Evolutionary conservation across 2,329 filamentous ascomycete species (phyloP).

Genomic region (Daldinia sp.): DNA sequence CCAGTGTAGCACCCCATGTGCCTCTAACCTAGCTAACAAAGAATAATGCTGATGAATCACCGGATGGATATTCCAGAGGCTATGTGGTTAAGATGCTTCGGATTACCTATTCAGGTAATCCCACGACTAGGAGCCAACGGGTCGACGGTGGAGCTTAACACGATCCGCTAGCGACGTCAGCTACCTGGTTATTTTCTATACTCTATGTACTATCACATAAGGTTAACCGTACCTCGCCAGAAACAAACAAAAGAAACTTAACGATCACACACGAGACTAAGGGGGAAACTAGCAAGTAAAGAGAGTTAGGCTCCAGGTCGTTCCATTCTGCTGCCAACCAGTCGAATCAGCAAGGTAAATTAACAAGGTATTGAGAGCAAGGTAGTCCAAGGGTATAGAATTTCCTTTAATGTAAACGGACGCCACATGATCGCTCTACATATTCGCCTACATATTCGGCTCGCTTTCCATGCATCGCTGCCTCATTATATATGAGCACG

Average conservation of each 20-base stretch:
- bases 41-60: slow-evolving; percentile 23
- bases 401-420: slow-evolving; percentile 19
- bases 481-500: slow-evolving; percentile 23
- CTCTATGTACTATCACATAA: slow-evolving; percentile 25
- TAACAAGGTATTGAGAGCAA: too few species aligned
- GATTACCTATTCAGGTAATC: slow-evolving; percentile 40
- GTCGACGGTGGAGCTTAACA: slow-evolving; percentile 28
- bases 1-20: slow-evolving; percentile 17
- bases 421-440: slow-evolving; percentile 32
- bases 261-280: slow-evolving; percentile 18
- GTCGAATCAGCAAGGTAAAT: slow-evolving; percentile 15
- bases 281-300: not conserved
- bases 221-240: slow-evolving; percentile 23
- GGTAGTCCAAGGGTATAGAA: slow-evolving; percentile 29
- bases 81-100: slow-evolving; percentile 25
- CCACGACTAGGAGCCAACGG: slow-evolving; percentile 9
- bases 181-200: slow-evolving; percentile 2
- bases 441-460: slow-evolving; percentile 11
- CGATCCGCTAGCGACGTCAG: slow-evolving; percentile 29
- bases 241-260: too few species aligned
- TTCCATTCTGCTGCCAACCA: slow-evolving; percentile 14
- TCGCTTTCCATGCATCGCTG: slow-evolving; percentile 33
- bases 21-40: slow-evolving; percentile 18
- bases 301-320: slow-evolving; percentile 14
- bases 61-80: slow-evolving; percentile 16